These are phyloP conservation scores for Letharia columbiana DNA, from an alignment of 495 filamentous ascomycete genomes.

Conservation along the genomic window DNA sequence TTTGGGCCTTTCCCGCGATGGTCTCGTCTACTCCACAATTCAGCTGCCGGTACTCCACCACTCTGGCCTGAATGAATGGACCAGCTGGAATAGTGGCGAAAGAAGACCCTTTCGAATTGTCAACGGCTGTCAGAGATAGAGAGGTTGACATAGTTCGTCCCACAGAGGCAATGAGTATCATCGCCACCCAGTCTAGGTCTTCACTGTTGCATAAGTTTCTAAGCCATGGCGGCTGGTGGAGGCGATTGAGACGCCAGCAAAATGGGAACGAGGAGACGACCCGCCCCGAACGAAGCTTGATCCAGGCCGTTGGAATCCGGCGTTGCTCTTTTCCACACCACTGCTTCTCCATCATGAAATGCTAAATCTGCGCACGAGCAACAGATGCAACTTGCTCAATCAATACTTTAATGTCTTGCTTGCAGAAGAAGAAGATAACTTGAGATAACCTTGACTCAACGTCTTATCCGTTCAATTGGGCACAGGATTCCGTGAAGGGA, in stretches of 20 bases:
- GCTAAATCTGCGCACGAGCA: not conserved
- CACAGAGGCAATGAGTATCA: not conserved
- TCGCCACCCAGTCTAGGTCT: not conserved
- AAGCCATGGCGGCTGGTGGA: not conserved
- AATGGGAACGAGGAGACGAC: not conserved
- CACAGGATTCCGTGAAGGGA: not conserved
- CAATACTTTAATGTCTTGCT: not conserved
- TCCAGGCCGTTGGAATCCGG: no score
- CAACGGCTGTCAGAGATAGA: not conserved
- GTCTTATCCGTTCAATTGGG: not conserved
- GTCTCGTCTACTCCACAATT: constrained; percentile 9
- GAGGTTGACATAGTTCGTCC: not conserved
- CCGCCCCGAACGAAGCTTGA: not conserved
- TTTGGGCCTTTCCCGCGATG: constrained; percentile 4
- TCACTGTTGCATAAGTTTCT: no score
- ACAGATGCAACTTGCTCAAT: no score
- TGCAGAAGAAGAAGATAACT: no score
- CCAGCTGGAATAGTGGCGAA: no score
- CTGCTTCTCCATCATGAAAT: not conserved
- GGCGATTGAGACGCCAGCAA: not conserved
- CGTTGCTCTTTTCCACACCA: not conserved
- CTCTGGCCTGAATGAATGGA: not conserved
- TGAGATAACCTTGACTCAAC: not conserved
- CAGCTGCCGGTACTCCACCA: not conserved
- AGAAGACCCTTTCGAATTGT: not conserved